Evolutionary conservation across 2,329 filamentous ascomycete species (phyloP), one percentile per base, ranked within the genome.

Genomic region (Colletotrichum eleusines): DNA sequence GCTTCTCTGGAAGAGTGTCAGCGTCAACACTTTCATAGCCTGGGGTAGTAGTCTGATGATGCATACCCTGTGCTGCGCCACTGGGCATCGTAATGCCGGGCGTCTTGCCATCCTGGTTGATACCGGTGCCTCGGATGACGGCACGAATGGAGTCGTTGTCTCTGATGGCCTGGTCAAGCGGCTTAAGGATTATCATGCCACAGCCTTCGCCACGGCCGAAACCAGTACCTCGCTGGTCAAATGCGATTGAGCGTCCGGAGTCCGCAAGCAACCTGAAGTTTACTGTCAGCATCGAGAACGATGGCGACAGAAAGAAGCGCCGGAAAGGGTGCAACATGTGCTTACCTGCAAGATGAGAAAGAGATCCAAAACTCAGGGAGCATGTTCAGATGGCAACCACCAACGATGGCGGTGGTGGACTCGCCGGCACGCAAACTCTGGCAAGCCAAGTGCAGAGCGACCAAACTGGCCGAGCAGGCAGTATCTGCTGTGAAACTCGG

Each of bases 161-260:
- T 51, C 76, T 78, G 31, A 89, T 76, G 2, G 89, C 89, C 69
- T 87, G 82, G 42, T 84, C 82, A 0, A 91, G 80, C 0, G 83
- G 84, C 78, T 91, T 91, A 16, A 91, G 76, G 14, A 90, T 76
- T 3, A 91, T 74, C 60, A 86, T 81, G 8, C 81, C 87, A 26
- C 85, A 84, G 5, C 88, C 89, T 73, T 91, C 89, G 11, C 88
- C 90, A 12, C 89, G 84, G 0, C 85, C 88, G 73, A 90, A 92
- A 0, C 90, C 90, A 48, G 71, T 73, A 33, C 63, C 71, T 28
- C 63, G 63, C 18, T 72, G 48, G 55, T 73, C 71, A 5, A 72
- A 73, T 38, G 86, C 86, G 60, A 83, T 84, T 18, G 84, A 88
- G 46, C 84, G 81, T 1, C 87, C 87, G 0, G 83, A 82, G 38